Percentiles rank a stretch among this genome's conserved stretches.
Evolutionary conservation across 2,329 filamentous ascomycete species (phyloP).

Genomic region (Capronia epimyces): DNA sequence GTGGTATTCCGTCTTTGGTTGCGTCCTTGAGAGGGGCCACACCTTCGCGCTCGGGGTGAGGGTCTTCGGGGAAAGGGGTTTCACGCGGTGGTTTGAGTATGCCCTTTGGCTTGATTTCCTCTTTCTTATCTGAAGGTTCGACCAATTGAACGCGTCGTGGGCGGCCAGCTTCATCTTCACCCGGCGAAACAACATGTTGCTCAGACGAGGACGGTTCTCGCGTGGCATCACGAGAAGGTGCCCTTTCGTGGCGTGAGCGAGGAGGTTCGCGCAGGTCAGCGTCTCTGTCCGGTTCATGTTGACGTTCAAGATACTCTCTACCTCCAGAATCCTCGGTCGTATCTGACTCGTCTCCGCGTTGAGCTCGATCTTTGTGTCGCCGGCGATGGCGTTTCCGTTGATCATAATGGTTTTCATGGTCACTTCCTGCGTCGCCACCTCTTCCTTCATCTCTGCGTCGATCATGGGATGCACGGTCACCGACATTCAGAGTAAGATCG

Average conservation of each 20-base stretch:
- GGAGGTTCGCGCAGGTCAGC: constrained; percentile 14
- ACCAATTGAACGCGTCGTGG: constrained; percentile 47
- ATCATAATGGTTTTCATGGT: constrained; percentile 18
- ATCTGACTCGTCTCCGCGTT: constrained; percentile 18
- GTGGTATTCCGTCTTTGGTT: constrained; percentile 62
- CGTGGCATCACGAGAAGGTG: constrained; percentile 15
- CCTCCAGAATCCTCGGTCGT: constrained; percentile 19
- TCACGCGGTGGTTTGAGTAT: constrained; percentile 78
- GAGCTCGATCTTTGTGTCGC: constrained; percentile 15
- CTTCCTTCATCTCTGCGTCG: constrained; percentile 16
- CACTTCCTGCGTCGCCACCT: constrained; percentile 7
- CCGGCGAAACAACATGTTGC: constrained; percentile 23
- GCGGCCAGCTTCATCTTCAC: constrained; percentile 26
- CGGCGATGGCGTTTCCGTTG: constrained; percentile 17
- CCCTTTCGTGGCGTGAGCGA: constrained; percentile 16
- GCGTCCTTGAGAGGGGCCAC: constrained; percentile 91
- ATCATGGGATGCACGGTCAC: constrained; percentile 11
- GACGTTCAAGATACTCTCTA: constrained; percentile 11
- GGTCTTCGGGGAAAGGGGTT: constrained; percentile 75
- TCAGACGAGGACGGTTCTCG: constrained; percentile 8
- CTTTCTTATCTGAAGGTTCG: constrained; percentile 62
- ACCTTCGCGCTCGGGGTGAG: constrained; percentile 76
- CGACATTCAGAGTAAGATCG: constrained; percentile 15
- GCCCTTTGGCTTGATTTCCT: constrained; percentile 65
- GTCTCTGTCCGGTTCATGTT: constrained; percentile 9